These are phyloP conservation scores for Linum usitatissimum DNA, from an alignment of 345 rosid genomes.

Conservation along the genomic window DNA sequence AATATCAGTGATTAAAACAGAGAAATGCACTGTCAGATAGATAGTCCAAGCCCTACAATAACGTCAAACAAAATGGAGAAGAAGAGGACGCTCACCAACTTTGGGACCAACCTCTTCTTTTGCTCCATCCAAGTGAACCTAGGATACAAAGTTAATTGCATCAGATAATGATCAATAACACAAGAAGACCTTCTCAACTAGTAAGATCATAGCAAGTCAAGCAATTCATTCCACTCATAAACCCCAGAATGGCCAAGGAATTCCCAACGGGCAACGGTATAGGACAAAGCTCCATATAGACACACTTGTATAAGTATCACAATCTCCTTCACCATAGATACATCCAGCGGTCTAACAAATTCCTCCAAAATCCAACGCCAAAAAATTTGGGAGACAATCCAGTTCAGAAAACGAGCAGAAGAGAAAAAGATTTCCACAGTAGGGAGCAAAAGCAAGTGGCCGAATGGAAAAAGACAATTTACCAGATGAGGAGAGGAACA, in stretches of 20 bases:
- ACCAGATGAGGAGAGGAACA: slow-evolving; percentile 54
- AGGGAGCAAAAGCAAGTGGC: not conserved
- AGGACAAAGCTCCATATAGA: no score
- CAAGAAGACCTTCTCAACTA: no score
- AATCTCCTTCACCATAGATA: no score
- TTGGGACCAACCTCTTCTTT: slow-evolving; percentile 48
- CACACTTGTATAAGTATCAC: no score
- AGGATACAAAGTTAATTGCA: slow-evolving; percentile 6
- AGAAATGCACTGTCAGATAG: not conserved
- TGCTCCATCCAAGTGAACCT: slow-evolving; percentile 67
- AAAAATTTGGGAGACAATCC: slow-evolving; percentile 9
- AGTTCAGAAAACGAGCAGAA: slow-evolving; percentile 3
- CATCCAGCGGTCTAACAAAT: no score
- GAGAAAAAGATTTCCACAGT: no score
- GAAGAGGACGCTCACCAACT: slow-evolving; percentile 34
- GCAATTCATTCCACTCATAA: no score
- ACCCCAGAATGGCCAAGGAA: no score
- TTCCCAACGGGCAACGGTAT: no score
- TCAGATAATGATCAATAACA: not conserved
- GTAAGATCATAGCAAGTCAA: no score
- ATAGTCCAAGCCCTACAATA: not conserved
- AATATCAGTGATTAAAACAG: not conserved
- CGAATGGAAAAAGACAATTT: slow-evolving; percentile 3
- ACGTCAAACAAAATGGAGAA: not conserved
- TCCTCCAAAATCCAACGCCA: not conserved